These are phyloP conservation scores for Pulveroboletus sp. DNA, from an alignment of 1,284 basidiomycete genomes.

Conservation along the genomic window DNA sequence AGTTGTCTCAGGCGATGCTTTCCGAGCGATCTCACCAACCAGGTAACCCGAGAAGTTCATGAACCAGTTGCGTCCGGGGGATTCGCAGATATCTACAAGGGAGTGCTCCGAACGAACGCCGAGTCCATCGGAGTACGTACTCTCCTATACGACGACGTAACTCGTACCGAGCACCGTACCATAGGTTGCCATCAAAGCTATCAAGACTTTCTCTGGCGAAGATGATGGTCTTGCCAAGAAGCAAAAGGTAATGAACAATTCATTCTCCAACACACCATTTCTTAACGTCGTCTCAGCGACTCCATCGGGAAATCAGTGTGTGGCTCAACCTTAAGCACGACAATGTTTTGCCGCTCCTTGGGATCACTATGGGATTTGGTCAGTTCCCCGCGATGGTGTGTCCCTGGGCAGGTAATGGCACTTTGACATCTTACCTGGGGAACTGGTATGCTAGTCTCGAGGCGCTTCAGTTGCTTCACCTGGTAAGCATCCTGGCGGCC, in stretches of 20 bases:
- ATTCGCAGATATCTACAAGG: background rate
- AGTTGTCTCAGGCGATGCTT: background rate
- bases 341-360: slow-evolving; percentile 11
- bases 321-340: slow-evolving; percentile 10
- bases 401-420: slow-evolving; percentile 5
- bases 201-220: slow-evolving; percentile 9
- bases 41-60: background rate
- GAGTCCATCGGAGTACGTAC: background rate
- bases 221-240: slow-evolving; percentile 16
- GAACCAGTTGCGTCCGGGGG: background rate
- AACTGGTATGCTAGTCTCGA: background rate
- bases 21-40: background rate
- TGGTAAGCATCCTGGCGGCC: background rate
- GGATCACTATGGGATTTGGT: slow-evolving; percentile 8
- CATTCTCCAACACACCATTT: too few relatives aligned
- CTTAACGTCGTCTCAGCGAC: slow-evolving; percentile 10
- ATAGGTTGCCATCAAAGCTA: slow-evolving; percentile 21
- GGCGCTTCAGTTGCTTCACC: background rate
- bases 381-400: slow-evolving; percentile 14
- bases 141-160: background rate
- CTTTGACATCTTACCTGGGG: slow-evolving; percentile 3
- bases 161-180: too few relatives aligned
- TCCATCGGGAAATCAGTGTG: slow-evolving; percentile 13
- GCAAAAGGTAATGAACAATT: slow-evolving; percentile 11
- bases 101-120: background rate